Percentiles rank a stretch among this genome's conserved stretches.
These are phyloP conservation scores for Mycothermus thermophilus DNA, from an alignment of 495 filamentous ascomycete genomes.

Conservation along the genomic window DNA sequence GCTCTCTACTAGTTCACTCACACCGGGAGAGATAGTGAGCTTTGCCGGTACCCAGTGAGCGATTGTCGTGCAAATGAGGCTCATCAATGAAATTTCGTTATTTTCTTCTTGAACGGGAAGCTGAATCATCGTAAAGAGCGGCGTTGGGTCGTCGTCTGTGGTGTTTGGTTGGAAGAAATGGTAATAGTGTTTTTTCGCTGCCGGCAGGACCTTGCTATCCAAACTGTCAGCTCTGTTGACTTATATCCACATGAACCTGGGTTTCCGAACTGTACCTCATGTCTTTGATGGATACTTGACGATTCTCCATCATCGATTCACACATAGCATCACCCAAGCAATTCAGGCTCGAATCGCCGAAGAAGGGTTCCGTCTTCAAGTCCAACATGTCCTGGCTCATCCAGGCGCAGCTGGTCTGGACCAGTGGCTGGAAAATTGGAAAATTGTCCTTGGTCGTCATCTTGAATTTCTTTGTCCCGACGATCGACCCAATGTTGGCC, in stretches of 20 bases:
- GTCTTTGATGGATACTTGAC: no score
- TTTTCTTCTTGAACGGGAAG: neutral
- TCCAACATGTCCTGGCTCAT: neutral
- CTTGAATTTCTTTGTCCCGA: neutral
- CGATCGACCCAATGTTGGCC: neutral
- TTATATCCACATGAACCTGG: neutral
- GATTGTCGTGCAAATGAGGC: neutral
- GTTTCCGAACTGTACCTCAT: no score
- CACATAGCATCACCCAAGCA: neutral
- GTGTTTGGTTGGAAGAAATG: neutral
- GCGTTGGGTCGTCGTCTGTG: neutral
- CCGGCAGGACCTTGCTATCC: no score
- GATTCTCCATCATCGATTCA: neutral
- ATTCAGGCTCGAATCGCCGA: neutral
- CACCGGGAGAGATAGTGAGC: neutral
- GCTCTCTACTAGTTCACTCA: neutral
- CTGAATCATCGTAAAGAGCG: neutral
- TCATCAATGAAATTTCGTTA: neutral
- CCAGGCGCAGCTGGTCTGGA: neutral
- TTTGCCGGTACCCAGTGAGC: neutral
- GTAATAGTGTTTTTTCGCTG: no score
- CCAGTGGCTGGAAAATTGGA: neutral
- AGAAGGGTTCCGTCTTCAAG: neutral
- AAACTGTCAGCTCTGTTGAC: neutral
- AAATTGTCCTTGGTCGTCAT: neutral